phyloP scores from a whole-genome alignment of 129 eudicot genomes.

The Helianthus tuberosus region DNA sequence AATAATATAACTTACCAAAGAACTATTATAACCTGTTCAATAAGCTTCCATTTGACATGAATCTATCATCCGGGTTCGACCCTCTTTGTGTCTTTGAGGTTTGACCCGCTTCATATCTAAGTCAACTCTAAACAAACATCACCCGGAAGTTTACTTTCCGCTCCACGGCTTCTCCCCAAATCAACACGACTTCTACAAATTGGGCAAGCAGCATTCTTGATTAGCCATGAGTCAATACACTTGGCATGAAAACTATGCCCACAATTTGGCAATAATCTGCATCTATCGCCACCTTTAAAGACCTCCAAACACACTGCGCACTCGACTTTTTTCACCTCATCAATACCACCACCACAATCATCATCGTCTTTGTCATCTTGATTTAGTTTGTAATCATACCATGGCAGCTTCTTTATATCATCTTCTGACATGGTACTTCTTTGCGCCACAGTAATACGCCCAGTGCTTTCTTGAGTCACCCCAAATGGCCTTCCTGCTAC shows the following conservation, averaged over 20 bases:
- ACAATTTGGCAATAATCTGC: conserved; percentile 57
- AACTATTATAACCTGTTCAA: not conserved
- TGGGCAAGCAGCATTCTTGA: conserved; percentile 49
- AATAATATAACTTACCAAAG: not conserved
- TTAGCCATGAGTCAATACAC: conserved; percentile 59
- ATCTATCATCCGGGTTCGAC: not conserved
- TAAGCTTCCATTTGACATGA: conserved; percentile 5
- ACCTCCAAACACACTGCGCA: conserved; percentile 65
- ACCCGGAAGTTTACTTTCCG: conserved; percentile 14
- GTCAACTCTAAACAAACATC: conserved; percentile 28
- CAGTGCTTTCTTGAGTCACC: conserved; percentile 26
- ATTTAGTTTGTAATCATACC: conserved; percentile 46
- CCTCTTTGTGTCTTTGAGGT: not conserved
- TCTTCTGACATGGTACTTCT: conserved; percentile 41
- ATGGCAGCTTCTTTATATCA: conserved; percentile 54
- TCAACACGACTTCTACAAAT: conserved; percentile 47
- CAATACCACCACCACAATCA: not conserved
- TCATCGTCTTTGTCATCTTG: conserved; percentile 12
- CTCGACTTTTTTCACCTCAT: conserved; percentile 23
- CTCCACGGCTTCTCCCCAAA: conserved; percentile 5
- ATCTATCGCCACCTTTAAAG: conserved; percentile 55
- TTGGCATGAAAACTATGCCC: conserved; percentile 51
- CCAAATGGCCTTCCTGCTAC: conserved; percentile 53
- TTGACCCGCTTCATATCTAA: conserved; percentile 13
- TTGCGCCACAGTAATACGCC: conserved; percentile 6